Evolutionary conservation across 1,284 basidiomycete species (phyloP).

Genomic region (Ustanciosporium gigantosporum): DNA sequence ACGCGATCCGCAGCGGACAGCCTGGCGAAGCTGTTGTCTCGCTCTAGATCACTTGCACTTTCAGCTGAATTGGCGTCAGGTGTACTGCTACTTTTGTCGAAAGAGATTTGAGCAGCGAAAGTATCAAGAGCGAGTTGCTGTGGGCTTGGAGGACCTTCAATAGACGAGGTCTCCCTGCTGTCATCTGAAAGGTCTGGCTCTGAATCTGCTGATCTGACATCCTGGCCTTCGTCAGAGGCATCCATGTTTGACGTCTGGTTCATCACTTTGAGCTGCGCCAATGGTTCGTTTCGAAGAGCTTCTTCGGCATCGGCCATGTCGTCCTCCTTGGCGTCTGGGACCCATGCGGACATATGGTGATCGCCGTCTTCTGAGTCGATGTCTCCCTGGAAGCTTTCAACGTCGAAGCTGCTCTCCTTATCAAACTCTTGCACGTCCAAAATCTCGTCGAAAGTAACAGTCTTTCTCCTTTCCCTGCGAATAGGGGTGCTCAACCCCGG

Average conservation of each 20-base stretch:
- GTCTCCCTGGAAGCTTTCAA: slow-evolving; percentile 28
- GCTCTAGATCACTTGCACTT: slow-evolving; percentile 6
- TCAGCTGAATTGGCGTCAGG: slow-evolving; percentile 9
- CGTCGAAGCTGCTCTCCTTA: slow-evolving; percentile 52
- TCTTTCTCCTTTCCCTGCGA: slow-evolving; percentile 61
- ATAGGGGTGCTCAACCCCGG: slow-evolving; percentile 2
- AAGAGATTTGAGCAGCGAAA: slow-evolving; percentile 10
- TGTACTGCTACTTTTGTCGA: slow-evolving; percentile 13
- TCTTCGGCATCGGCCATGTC: slow-evolving; percentile 6
- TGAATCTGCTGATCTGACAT: slow-evolving; percentile 14
- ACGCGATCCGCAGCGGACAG: slow-evolving; percentile 48
- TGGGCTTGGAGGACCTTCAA: slow-evolving; percentile 42
- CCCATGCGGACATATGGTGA: too few relatives aligned
- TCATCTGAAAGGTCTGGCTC: slow-evolving; percentile 35
- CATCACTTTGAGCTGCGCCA: slow-evolving; percentile 35
- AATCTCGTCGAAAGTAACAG: slow-evolving; percentile 80
- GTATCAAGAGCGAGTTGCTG: slow-evolving; percentile 3
- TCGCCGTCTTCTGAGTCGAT: slow-evolving; percentile 6
- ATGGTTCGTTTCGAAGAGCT: slow-evolving; percentile 1
- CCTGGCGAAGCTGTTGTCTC: slow-evolving; percentile 33
- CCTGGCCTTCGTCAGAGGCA: slow-evolving; percentile 6
- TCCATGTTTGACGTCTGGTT: slow-evolving; percentile 10
- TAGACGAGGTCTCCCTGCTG: slow-evolving; percentile 38
- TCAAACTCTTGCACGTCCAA: slow-evolving; percentile 79
- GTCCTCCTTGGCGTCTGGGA: too few relatives aligned